phyloP scores from a whole-genome alignment of 2,329 filamentous ascomycete genomes.

The Neofusicoccum kwambonambiense region DNA sequence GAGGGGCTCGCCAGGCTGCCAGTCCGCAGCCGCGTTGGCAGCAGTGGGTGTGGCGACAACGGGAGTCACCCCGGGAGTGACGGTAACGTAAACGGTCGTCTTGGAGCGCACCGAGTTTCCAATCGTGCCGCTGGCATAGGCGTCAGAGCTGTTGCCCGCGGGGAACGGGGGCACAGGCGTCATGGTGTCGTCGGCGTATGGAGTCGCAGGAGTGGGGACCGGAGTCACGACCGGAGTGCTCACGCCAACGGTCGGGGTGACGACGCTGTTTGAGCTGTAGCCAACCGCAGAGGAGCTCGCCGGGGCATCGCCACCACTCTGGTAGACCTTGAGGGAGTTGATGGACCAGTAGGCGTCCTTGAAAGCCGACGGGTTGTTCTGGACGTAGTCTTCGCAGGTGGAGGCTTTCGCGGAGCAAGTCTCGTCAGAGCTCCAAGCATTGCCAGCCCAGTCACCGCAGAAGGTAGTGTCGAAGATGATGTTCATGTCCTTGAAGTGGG shows the following conservation, averaged over 20 bases:
- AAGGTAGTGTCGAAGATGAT: constrained; percentile 65
- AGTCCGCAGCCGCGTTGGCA: constrained; percentile 27
- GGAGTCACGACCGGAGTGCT: background rate
- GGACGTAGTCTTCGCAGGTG: constrained; percentile 72
- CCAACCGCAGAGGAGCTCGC: background rate
- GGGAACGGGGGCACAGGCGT: background rate
- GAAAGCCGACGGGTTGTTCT: constrained; percentile 68
- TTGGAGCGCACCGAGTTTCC: constrained; percentile 2
- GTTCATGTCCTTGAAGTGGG: constrained; percentile 68
- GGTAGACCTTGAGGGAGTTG: constrained; percentile 42
- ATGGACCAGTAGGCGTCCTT: constrained; percentile 74
- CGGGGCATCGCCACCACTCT: background rate
- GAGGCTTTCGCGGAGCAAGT: constrained; percentile 60
- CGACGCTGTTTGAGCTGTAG: background rate
- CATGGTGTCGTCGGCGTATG: background rate
- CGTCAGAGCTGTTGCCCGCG: background rate
- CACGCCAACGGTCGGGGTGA: background rate
- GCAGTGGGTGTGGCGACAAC: constrained; percentile 23
- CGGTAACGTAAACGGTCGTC: constrained; percentile 1
- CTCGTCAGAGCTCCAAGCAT: constrained; percentile 58
- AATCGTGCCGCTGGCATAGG: background rate
- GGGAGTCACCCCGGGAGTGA: background rate
- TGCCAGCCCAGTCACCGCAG: constrained; percentile 64
- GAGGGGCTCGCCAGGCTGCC: constrained; percentile 14
- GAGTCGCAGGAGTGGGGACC: background rate